Base-by-base conservation (phyloP, 371 early-diverging fungal species). In the Mortierella sp. region DNA sequence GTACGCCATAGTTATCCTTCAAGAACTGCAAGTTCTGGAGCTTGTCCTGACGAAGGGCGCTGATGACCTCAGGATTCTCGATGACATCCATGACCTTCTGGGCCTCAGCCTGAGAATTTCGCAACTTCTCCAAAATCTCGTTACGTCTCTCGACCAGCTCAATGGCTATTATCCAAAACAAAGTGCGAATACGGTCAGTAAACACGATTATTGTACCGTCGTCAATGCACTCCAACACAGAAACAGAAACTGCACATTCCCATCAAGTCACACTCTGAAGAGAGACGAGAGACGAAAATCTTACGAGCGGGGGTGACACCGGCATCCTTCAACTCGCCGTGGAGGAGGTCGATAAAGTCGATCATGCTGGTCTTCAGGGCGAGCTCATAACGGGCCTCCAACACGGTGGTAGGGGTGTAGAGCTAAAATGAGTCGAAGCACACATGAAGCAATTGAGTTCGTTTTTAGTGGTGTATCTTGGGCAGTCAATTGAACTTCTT, bases 361-460 rank as follows among this genome's bases (percentile, higher is more conserved):
- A 96, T 94, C 98, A 98, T 97, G 90, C 95, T 94, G 70, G 98
- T 96, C 83, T 92, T 88, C 64, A 91, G 87, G 61, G 97, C 89
- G 43, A 98, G 89, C 64, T 96, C 96, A 85, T 94, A 95, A 85
- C 97, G 96, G 75, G 97, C 96, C 87, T 94, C 85, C 69, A 95
- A 85, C 68, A 97, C 34, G 19, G 80, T 72, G 40, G 48, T 63
- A 31, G 80, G 80, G 45, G 80, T 72, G 70, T 80, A 80, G 87
- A 96, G 88, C 95, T 95, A 84, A n/a, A n/a, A 52, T 44, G 13
- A 13, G 39, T 39, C 10, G 34, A 34, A 31, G 34, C n/a, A n/a
- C n/a, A 58, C 34, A 39, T 52, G 2, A 14, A 47, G 11, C 14
- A 45, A 26, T 16, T 47, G 19, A 45, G 45, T 41, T 16, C 66